phyloP scores from a whole-genome alignment of 2,329 filamentous ascomycete species.

The Penicillium sp. region DNA sequence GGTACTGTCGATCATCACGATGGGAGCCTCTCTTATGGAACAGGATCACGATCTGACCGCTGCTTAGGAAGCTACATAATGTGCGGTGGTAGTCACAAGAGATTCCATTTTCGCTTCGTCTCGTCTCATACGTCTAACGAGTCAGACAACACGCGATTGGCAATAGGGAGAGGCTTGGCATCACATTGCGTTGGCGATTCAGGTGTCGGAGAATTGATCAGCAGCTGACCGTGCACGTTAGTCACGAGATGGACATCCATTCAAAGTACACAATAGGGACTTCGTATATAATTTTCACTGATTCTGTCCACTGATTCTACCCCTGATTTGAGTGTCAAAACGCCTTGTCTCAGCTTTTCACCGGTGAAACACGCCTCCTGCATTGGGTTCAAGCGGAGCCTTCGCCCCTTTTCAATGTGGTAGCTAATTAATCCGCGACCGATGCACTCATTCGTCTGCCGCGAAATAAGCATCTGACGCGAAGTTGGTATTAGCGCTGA shows the following conservation, averaged over 20 bases:
- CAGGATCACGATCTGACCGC: not conserved
- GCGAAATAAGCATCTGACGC: slow-evolving; percentile 28
- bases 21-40: not conserved
- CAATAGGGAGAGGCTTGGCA: not conserved
- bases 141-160: not conserved
- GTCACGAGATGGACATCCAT: not conserved
- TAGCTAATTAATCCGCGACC: slow-evolving; percentile 24
- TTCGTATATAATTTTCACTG: not conserved
- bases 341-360: slow-evolving; percentile 3
- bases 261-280: not conserved
- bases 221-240: not conserved
- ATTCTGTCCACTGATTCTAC: not conserved
- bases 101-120: not conserved
- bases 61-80: not conserved
- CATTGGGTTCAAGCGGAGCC: slow-evolving; percentile 8
- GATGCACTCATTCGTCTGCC: slow-evolving; percentile 22
- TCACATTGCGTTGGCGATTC: not conserved
- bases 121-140: not conserved
- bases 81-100: not conserved
- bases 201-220: not conserved
- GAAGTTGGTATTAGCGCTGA: slow-evolving; percentile 8
- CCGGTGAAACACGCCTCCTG: slow-evolving; percentile 13
- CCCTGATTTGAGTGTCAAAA: not conserved
- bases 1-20: slow-evolving; percentile 6
- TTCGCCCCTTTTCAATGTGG: slow-evolving; percentile 10